These are phyloP conservation scores for Sporobolomyces phaffii DNA, from an alignment of 768 basidiomycete genomes.

Conservation along the genomic window DNA sequence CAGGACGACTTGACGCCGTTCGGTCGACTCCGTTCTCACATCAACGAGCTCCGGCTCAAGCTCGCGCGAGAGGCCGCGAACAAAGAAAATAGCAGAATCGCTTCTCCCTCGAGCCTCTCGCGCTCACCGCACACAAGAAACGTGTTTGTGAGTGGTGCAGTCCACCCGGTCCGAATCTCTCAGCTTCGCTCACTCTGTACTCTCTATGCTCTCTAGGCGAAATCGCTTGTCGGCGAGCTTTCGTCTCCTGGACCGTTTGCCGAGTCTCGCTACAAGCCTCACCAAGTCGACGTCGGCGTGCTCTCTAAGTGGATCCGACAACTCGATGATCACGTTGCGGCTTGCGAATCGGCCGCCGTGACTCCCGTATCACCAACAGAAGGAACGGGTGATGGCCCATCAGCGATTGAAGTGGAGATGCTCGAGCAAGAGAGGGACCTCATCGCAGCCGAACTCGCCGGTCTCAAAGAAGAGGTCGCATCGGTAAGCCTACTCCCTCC, in stretches of 20 bases:
- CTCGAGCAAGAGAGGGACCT: conserved; percentile 32
- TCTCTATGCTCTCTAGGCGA: conserved; percentile 6
- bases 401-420: conserved; percentile 21
- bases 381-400: not conserved
- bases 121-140: conserved; percentile 32
- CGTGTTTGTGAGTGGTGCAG: conserved; percentile 29
- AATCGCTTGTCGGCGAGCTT: not conserved
- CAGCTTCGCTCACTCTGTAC: not conserved
- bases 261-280: not conserved
- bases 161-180: no score
- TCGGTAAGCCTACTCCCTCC: not conserved
- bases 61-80: conserved; percentile 21
- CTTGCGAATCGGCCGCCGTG: not conserved
- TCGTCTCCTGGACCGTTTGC: conserved; percentile 4
- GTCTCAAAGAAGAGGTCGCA: conserved; percentile 1
- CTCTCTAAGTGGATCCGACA: conserved; percentile 23
- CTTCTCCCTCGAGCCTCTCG: conserved; percentile 18
- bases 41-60: conserved; percentile 24
- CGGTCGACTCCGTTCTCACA: conserved; percentile 9
- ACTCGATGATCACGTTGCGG: conserved; percentile 15
- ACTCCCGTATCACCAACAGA: not conserved
- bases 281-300: conserved; percentile 12
- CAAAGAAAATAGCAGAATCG: conserved; percentile 29
- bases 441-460: conserved; percentile 15
- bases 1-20: conserved; percentile 12